phyloP scores from a whole-genome alignment of 73 alveolate genomes.

The Blepharisma japonicum region DNA sequence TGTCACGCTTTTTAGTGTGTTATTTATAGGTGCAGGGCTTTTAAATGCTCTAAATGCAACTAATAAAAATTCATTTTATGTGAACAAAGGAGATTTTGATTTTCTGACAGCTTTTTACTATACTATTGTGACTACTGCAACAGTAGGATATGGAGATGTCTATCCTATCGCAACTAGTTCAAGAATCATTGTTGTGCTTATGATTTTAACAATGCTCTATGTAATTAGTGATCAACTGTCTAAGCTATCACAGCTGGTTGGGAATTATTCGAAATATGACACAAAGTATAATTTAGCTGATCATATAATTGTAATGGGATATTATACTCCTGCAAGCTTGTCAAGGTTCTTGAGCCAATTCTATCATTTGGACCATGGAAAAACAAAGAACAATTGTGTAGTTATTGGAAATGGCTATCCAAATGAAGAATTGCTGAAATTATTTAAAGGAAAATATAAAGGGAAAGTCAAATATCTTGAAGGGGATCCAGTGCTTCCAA shows the following conservation, averaged over 20 bases:
- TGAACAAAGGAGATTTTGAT: background rate
- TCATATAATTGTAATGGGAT: conserved; percentile 27
- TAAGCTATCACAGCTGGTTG: background rate
- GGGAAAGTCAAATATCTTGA: conserved; percentile 1
- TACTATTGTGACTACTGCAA: conserved; percentile 28
- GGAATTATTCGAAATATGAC: conserved; percentile 17
- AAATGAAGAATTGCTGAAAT: background rate
- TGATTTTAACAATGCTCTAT: conserved; percentile 10
- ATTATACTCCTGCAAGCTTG: background rate
- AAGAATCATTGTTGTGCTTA: conserved; percentile 13
- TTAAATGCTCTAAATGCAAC: too few species aligned
- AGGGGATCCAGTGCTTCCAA: conserved; percentile 4
- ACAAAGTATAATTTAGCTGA: conserved; percentile 19
- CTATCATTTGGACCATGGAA: conserved; percentile 22
- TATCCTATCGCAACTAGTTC: conserved; percentile 19
- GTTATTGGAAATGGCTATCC: conserved; percentile 22
- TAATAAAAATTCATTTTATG: too few species aligned
- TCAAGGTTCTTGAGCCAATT: conserved; percentile 3
- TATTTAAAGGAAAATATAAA: conserved; percentile 9
- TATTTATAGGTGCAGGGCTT: too few species aligned
- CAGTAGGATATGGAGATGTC: conserved; percentile 33
- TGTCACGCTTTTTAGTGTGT: too few species aligned
- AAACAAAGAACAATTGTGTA: background rate
- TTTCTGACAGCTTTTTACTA: conserved; percentile 32
- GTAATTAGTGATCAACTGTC: conserved; percentile 27